Conservation (phyloP, 1,284 basidiomycete genomes). For the Sporisorium sorghi region DNA sequence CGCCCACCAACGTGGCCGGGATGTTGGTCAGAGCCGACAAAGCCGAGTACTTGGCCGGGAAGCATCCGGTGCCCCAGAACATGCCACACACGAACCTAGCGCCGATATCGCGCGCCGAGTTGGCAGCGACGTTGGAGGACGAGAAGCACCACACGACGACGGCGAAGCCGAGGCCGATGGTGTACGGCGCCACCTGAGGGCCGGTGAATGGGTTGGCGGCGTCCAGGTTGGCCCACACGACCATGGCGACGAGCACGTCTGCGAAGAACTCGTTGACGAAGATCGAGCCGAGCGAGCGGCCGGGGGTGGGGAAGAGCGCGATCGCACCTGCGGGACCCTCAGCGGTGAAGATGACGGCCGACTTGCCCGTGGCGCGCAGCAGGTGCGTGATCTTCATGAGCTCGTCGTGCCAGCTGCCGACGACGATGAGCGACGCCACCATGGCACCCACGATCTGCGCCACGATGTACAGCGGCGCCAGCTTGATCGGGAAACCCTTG, state of each 20-base stretch:
- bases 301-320: conserved; percentile 56
- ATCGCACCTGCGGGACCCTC: conserved; percentile 56
- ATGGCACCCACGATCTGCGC: conserved; percentile 57
- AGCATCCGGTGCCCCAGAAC: conserved; percentile 56
- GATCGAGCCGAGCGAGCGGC: conserved; percentile 46
- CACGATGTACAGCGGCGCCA: conserved; percentile 55
- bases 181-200: conserved; percentile 54
- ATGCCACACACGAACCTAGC: conserved; percentile 54
- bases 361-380: conserved; percentile 42
- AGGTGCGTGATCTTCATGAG: conserved; percentile 42
- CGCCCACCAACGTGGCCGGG: conserved; percentile 52
- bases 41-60: conserved; percentile 55
- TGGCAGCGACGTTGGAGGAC: conserved; percentile 51
- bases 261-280: conserved; percentile 62
- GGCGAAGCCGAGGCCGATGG: conserved; percentile 57
- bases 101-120: conserved; percentile 58
- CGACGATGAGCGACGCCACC: conserved; percentile 51
- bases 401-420: conserved; percentile 51
- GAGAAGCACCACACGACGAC: conserved; percentile 60
- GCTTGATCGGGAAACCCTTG: conserved; percentile 60
- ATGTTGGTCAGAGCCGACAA: conserved; percentile 60
- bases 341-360: conserved; percentile 49
- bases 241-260: conserved; percentile 51
- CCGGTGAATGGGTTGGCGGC: conserved; percentile 54
- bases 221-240: conserved; percentile 61